Conservation (phyloP, 2,329 filamentous ascomycete genomes). For the Arthrobotrys iridis region DNA sequence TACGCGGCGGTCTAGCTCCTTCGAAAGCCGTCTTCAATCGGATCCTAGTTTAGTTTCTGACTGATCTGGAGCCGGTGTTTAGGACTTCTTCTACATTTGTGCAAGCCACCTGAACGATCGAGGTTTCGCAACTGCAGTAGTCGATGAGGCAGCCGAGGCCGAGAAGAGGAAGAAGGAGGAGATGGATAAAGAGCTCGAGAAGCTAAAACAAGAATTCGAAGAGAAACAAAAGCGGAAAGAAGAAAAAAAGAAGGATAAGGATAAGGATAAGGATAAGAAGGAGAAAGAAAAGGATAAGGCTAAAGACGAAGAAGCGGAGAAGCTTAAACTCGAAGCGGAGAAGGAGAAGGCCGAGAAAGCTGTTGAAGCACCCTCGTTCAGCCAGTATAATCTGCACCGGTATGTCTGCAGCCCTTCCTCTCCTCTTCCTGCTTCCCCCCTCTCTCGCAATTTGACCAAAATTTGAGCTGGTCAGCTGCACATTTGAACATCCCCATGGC, state of each 20-base stretch:
- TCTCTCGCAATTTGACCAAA: constrained; percentile 16
- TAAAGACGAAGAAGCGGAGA: constrained; percentile 63
- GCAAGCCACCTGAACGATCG: constrained; percentile 81
- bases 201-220: constrained; percentile 75
- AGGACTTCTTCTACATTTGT: constrained; percentile 95
- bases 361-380: constrained; percentile 60
- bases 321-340: constrained; percentile 62
- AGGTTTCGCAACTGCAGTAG: constrained; percentile 75
- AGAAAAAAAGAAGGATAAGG: constrained; percentile 69
- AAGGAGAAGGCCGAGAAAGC: constrained; percentile 62
- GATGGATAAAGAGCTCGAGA: constrained; percentile 72
- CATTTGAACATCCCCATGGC: constrained; percentile 38
- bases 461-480: constrained; percentile 47
- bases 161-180: constrained; percentile 69
- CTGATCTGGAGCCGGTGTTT: constrained; percentile 26
- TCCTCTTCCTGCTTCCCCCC: too few species aligned
- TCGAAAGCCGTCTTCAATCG: constrained; percentile 24
- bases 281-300: constrained; percentile 67
- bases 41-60: constrained; percentile 17
- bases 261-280: constrained; percentile 74
- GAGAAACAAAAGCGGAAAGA: constrained; percentile 74
- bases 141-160: constrained; percentile 73
- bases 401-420: constrained; percentile 56
- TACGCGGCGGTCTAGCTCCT: constrained; percentile 25
- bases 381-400: constrained; percentile 17